Base-by-base conservation (phyloP, 306 rosid genomes). In the Astragalus membranaceus region DNA sequence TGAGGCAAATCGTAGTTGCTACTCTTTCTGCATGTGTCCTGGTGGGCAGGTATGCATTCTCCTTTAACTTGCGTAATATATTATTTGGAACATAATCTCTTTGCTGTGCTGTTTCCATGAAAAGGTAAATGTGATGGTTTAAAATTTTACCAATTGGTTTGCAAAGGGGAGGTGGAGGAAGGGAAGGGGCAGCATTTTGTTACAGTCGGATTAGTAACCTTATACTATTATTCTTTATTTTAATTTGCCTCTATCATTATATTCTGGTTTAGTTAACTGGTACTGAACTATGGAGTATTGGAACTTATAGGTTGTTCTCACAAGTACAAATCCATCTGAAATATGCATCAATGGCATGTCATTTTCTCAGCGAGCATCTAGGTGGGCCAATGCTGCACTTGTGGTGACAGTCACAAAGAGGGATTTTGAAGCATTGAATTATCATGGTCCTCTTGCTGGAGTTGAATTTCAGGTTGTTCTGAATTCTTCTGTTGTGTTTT, bases 381-480 rank as follows among this genome's bases (percentile, higher is more conserved):
- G 79, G 79, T 94, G 98, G 97, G 98, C 98, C 69, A 94, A 94
- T 84, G 98, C 98, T 74, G 97, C 98, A 54, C 89, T 94, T 70
- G 98, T 94, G 59, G 96, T 81, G 70, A 84, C 92, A 9, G 95
- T 94, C 80, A 82, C 97, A 55, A 64, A 17, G 16, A 83, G 85
- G 74, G 98, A 94, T 77, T 94, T 94, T 23, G 88, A 82, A 66
- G 89, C 82, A 51, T 73, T 88, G 73, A 81, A 85, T 85, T 81
- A 70, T 64, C 69, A 43, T 51, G 98, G 97, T 74, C 88, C 91
- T 63, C 96, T 94, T 54, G 92, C 97, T 1, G 98, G 98, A 75
- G 94, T 94, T 32, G 87, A 90, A 68, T 94, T 90, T 79, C 98
- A 94, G 92, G 98, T 88, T 53, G 63, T 51, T 74, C 60, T 37